Base-by-base conservation (phyloP, 768 basidiomycete species). In the Astraeus odoratus region DNA sequence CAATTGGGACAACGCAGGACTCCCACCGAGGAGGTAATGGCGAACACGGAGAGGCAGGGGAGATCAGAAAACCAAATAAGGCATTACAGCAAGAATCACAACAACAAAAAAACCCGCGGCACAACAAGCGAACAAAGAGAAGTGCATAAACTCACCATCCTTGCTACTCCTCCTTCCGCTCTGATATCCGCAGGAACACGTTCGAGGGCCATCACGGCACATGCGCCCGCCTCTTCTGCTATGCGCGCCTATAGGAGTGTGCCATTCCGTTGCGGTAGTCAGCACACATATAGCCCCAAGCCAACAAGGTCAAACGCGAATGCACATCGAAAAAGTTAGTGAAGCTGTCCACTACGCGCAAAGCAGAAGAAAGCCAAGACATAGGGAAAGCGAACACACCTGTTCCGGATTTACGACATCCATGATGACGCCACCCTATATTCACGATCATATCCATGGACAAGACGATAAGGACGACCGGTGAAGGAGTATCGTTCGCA, bases 131-230 rank as follows among this genome's bases (percentile, higher is more conserved):
- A 20, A 24, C 12, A 24, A 39, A 5, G 12, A 20, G 20, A 18
- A 19, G 20, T 25, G 46, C 10, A 23, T 35, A 46, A 30, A 58
- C 79, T 53, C 55, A 90, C 92, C 95, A 99, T 99, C 49, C 95
- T 76, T 0, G 95, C 91, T 43, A 99, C 95, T 47, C 95, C 95
- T 25, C 95, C 95, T 61, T 89, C 73, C 15, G 75, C 75, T 49
- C 95, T 78, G 59, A 99, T 98, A 60, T 97, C 92, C 10, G 94
- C 93, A 8, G 95, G 95, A 3, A 99, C 90, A 46, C 93, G 76
- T 66, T 96, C 91, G 25, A 94, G 77, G 4, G 91, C 91, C 95
- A 99, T 98, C 51, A 99, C 95, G 48, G 95, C 95, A 61, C 90
- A 92, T 6, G 95, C 95, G 37, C 95, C 95, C 8, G 95, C 95